Conservation (phyloP, 2,329 filamentous ascomycete species). For the Aspergillus pseudoglaucus region DNA sequence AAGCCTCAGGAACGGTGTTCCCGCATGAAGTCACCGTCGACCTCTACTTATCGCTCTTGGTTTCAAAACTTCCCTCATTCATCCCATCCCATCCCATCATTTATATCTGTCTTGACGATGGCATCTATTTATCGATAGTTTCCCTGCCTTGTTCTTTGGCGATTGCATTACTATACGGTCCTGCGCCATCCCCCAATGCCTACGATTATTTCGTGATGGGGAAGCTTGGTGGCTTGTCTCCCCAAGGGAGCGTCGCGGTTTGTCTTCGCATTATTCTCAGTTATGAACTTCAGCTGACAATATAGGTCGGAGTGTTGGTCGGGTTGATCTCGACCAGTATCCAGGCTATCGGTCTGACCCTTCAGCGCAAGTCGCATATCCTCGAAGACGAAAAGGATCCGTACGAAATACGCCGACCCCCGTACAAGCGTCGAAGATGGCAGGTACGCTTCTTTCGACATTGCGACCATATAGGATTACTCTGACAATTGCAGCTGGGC, state of each 20-base stretch:
- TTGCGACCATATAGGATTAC: background rate
- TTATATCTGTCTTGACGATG: constrained; percentile 9
- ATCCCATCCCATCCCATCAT: background rate
- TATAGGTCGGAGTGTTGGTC: constrained; percentile 82
- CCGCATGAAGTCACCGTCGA: constrained; percentile 3
- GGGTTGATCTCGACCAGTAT: constrained; percentile 89
- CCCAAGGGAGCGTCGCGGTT: constrained; percentile 70
- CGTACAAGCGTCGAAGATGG: constrained; percentile 87
- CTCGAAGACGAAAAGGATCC: constrained; percentile 88
- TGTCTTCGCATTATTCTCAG: constrained; percentile 21
- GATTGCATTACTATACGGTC: constrained; percentile 30
- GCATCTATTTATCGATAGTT: constrained; percentile 13
- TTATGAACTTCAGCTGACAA: constrained; percentile 8
- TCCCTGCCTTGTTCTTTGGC: constrained; percentile 1
- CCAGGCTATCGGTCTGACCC: constrained; percentile 87
- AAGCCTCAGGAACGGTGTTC: constrained; percentile 4
- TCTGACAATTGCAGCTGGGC: constrained; percentile 50
- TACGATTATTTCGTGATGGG: constrained; percentile 50
- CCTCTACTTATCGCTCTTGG: background rate
- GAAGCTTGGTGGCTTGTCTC: constrained; percentile 67
- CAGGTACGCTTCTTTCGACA: constrained; percentile 47
- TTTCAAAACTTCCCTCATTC: background rate
- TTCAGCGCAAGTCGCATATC: constrained; percentile 96
- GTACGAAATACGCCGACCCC: constrained; percentile 72
- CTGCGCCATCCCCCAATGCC: constrained; percentile 31